Evolutionary conservation across 2,329 filamentous ascomycete genomes (phyloP).

Genomic region (Sporothrix schenckii): DNA sequence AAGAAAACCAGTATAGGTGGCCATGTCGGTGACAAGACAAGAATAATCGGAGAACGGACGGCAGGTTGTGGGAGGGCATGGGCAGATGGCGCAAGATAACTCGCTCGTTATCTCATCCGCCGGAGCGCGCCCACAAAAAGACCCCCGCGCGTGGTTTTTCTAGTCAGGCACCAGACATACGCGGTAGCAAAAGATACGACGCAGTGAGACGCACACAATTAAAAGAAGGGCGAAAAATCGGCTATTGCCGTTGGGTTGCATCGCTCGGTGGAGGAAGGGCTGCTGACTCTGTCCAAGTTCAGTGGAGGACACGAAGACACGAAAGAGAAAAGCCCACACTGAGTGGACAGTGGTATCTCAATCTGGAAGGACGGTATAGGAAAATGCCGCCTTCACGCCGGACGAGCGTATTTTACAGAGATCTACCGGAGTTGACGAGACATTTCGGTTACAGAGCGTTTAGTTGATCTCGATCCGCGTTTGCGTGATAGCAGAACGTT

Average conservation of each 20-base stretch:
- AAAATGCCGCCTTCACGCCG: neutral
- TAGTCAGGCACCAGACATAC: constrained; percentile 8
- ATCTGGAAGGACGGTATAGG: too few relatives aligned
- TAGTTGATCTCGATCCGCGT: neutral
- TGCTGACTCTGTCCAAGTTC: neutral
- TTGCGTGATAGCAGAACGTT: neutral
- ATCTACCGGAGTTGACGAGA: constrained; percentile 15
- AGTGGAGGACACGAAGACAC: neutral
- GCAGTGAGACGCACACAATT: neutral
- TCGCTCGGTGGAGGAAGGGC: neutral
- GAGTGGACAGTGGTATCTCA: too few relatives aligned
- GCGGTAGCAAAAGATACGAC: too few relatives aligned
- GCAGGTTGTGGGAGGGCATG: neutral
- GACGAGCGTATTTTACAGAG: neutral
- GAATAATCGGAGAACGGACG: neutral
- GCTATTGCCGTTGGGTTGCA: constrained; percentile 20
- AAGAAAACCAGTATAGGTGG: neutral
- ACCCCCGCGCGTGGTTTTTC: neutral
- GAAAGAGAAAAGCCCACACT: neutral
- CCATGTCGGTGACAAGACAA: constrained; percentile 24
- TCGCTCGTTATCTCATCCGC: constrained; percentile 23
- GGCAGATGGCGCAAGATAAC: constrained; percentile 21
- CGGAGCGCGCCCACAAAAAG: neutral
- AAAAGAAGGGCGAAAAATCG: neutral
- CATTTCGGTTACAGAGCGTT: neutral